These are phyloP conservation scores for Dendrothele bispora DNA, from an alignment of 768 basidiomycete species.

Conservation along the genomic window DNA sequence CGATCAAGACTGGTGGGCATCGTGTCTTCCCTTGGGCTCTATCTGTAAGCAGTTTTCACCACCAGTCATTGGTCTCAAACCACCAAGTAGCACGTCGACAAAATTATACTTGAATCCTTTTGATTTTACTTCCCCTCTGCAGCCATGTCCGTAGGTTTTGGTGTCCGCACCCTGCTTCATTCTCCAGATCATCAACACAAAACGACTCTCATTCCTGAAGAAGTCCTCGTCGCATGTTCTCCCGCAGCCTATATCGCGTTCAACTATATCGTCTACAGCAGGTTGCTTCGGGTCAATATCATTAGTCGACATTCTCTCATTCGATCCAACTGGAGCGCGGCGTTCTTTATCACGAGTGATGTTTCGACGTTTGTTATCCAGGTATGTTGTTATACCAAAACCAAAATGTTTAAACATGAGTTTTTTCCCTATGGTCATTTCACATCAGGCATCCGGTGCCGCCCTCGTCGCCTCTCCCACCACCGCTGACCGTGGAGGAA, in stretches of 20 bases:
- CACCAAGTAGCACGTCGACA: too few relatives aligned
- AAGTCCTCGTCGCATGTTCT: constrained; percentile 21
- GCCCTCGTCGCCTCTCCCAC: constrained; percentile 13
- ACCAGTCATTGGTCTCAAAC: too few relatives aligned
- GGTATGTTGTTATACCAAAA: too few relatives aligned
- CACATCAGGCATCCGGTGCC: constrained; percentile 20
- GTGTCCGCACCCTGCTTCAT: constrained; percentile 16
- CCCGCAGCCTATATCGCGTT: constrained; percentile 31
- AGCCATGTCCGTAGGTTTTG: constrained; percentile 16
- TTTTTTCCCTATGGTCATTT: background rate
- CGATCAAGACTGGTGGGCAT: constrained; percentile 30
- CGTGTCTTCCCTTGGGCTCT: constrained; percentile 29
- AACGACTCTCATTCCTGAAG: constrained; percentile 14
- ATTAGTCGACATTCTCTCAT: constrained; percentile 20
- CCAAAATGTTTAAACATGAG: background rate
- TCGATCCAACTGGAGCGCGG: constrained; percentile 20
- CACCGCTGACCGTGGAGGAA: constrained; percentile 9
- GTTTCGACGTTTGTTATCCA: constrained; percentile 25
- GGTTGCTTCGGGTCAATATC: constrained; percentile 18
- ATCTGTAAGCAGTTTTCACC: constrained; percentile 19
- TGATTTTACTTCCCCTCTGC: background rate
- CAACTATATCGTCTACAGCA: constrained; percentile 31
- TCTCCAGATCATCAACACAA: constrained; percentile 16
- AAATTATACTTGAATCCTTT: too few relatives aligned
- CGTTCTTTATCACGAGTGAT: constrained; percentile 27